phyloP scores from a whole-genome alignment of 352 stramenopile species.

The Pythium angustatum region DNA sequence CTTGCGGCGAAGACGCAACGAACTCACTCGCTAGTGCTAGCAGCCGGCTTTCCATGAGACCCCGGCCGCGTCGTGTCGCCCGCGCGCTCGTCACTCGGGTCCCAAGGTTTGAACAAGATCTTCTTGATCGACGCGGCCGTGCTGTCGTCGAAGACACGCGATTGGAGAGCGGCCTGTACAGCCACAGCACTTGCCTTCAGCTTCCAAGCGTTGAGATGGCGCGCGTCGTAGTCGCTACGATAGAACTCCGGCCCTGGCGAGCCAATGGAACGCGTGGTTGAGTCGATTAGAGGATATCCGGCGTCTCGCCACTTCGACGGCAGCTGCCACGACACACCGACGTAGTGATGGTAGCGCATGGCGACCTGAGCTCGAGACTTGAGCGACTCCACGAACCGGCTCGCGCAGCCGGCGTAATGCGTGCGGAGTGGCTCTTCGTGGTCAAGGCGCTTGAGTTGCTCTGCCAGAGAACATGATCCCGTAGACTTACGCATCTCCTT shows the following conservation, averaged over 20 bases:
- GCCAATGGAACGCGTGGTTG: neutral
- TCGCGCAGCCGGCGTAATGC: constrained; percentile 1
- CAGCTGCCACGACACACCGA: neutral
- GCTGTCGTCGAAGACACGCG: neutral
- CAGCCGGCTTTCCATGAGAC: too few species aligned
- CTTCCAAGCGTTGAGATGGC: neutral
- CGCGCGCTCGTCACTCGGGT: neutral
- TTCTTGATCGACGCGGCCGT: neutral
- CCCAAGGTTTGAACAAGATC: neutral
- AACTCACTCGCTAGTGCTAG: too few species aligned
- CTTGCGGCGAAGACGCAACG: too few species aligned
- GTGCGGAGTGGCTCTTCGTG: constrained; percentile 1
- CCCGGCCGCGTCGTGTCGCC: too few species aligned
- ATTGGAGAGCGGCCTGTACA: neutral
- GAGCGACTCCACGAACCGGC: neutral
- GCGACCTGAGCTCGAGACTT: neutral
- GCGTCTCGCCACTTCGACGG: neutral
- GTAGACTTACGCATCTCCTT: neutral
- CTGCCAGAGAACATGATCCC: neutral
- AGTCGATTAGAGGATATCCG: neutral
- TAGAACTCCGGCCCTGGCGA: constrained; percentile 7
- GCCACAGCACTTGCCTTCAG: neutral
- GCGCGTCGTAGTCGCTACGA: neutral
- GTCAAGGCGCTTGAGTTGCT: neutral
- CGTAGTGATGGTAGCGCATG: constrained; percentile 9